Conservation (phyloP, 2,329 filamentous ascomycete genomes). For the Penicillium sp. region DNA sequence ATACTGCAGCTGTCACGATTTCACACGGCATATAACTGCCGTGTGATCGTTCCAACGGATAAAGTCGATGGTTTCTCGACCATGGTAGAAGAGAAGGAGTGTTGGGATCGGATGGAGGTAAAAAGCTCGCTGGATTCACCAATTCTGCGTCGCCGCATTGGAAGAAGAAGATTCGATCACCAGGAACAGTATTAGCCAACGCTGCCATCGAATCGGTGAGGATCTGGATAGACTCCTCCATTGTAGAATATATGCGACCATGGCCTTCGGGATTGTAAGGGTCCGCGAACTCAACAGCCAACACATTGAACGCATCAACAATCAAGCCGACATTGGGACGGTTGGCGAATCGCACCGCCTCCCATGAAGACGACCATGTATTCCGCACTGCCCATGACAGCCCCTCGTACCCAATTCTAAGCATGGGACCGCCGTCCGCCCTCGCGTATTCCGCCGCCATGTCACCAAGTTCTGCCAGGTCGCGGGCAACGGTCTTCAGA, state of each 20-base stretch:
- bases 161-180: slow-evolving; percentile 37
- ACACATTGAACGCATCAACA: slow-evolving; percentile 36
- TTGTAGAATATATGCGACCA: slow-evolving; percentile 29
- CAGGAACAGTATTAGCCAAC: slow-evolving; percentile 29
- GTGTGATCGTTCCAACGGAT: slow-evolving; percentile 26
- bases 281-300: slow-evolving; percentile 37
- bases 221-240: slow-evolving; percentile 29
- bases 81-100: slow-evolving; percentile 32
- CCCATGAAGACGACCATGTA: slow-evolving; percentile 37
- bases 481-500: slow-evolving; percentile 31
- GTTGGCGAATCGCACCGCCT: slow-evolving; percentile 35
- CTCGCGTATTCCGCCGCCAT: slow-evolving; percentile 31
- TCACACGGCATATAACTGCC: slow-evolving; percentile 38
- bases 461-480: slow-evolving; percentile 35
- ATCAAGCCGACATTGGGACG: slow-evolving; percentile 35
- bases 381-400: slow-evolving; percentile 36
- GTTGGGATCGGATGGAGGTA: slow-evolving; percentile 21
- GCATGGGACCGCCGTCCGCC: slow-evolving; percentile 30
- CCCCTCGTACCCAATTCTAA: slow-evolving; percentile 37
- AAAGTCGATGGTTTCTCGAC: slow-evolving; percentile 35
- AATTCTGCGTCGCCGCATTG: slow-evolving; percentile 35
- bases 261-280: slow-evolving; percentile 32
- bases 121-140: slow-evolving; percentile 26
- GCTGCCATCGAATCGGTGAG: slow-evolving; percentile 27
- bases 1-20: slow-evolving; percentile 32